These are phyloP conservation scores for Dalbergia cochinchinensis DNA, from an alignment of 306 rosid genomes.

Conservation along the genomic window DNA sequence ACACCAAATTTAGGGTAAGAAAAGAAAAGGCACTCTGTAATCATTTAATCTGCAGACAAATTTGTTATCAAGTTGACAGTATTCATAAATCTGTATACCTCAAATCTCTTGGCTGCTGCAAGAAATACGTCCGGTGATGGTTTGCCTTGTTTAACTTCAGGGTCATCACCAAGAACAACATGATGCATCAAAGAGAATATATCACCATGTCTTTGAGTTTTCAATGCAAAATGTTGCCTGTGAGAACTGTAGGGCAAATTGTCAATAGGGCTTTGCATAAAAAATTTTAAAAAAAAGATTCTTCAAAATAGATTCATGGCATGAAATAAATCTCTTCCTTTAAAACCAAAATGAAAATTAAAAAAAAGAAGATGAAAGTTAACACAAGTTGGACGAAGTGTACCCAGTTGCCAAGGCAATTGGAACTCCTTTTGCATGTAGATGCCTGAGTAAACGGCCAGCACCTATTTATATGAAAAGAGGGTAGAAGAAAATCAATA, in stretches of 20 bases:
- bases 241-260: slow-evolving; percentile 67
- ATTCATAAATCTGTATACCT: slow-evolving; percentile 59
- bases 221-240: slow-evolving; percentile 81
- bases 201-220: slow-evolving; percentile 82
- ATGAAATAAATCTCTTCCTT: slow-evolving; percentile 28
- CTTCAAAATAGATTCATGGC: slow-evolving; percentile 27
- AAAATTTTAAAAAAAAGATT: neutral
- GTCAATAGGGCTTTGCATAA: slow-evolving; percentile 42
- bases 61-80: slow-evolving; percentile 8
- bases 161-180: slow-evolving; percentile 91
- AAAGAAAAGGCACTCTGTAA: slow-evolving; percentile 10
- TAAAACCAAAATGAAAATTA: slow-evolving; percentile 6
- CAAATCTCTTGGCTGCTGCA: slow-evolving; percentile 92
- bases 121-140: slow-evolving; percentile 93
- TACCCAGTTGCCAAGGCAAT: slow-evolving; percentile 89
- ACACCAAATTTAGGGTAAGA: slow-evolving; percentile 23
- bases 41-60: slow-evolving; percentile 13
- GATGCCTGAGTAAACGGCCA: slow-evolving; percentile 73
- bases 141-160: slow-evolving; percentile 94
- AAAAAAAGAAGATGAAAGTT: neutral
- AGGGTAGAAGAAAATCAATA: slow-evolving; percentile 23
- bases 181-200: slow-evolving; percentile 89
- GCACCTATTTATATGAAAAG: slow-evolving; percentile 63
- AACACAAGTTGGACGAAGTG: slow-evolving; percentile 23
- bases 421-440: slow-evolving; percentile 83